Conservation (phyloP, 2,329 filamentous ascomycete genomes). For the Hymenoscyphus infarciens region DNA sequence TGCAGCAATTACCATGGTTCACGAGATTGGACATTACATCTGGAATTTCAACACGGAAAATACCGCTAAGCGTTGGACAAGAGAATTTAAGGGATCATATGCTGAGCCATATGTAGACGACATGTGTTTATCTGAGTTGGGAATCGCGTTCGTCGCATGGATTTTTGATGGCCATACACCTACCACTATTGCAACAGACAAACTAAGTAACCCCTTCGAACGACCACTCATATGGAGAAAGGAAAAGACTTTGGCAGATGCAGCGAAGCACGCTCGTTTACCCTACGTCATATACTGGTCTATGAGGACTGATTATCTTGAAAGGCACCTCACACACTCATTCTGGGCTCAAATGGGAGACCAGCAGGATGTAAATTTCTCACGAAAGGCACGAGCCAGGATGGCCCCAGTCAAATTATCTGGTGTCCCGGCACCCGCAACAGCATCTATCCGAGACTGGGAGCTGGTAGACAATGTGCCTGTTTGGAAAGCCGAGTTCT, state of each 20-base stretch:
- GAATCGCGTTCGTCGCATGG: conserved; percentile 23
- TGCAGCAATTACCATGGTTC: conserved; percentile 28
- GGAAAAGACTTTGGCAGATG: conserved; percentile 1
- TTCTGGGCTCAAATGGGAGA: conserved; percentile 10
- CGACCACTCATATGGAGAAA: conserved; percentile 10
- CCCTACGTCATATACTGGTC: conserved; percentile 10
- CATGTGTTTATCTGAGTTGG: conserved; percentile 23
- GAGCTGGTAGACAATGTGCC: not conserved
- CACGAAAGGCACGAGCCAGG: not conserved
- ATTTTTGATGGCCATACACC: conserved; percentile 28
- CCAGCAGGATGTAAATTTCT: not conserved
- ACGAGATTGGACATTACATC: conserved; percentile 31
- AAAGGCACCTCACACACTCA: conserved; percentile 4
- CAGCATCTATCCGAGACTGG: conserved; percentile 8
- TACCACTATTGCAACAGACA: conserved; percentile 6
- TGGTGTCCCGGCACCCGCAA: not conserved
- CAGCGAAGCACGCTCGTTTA: not conserved
- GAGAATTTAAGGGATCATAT: not conserved
- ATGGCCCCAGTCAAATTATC: not conserved
- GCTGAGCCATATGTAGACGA: conserved; percentile 26
- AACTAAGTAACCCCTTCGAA: conserved; percentile 1
- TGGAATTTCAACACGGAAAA: conserved; percentile 26
- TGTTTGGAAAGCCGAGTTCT: not conserved
- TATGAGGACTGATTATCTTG: conserved; percentile 8
- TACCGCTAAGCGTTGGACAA: not conserved